Evolutionary conservation across 2,329 filamentous ascomycete species (phyloP).

Genomic region (Trichoderma arundinaceum): DNA sequence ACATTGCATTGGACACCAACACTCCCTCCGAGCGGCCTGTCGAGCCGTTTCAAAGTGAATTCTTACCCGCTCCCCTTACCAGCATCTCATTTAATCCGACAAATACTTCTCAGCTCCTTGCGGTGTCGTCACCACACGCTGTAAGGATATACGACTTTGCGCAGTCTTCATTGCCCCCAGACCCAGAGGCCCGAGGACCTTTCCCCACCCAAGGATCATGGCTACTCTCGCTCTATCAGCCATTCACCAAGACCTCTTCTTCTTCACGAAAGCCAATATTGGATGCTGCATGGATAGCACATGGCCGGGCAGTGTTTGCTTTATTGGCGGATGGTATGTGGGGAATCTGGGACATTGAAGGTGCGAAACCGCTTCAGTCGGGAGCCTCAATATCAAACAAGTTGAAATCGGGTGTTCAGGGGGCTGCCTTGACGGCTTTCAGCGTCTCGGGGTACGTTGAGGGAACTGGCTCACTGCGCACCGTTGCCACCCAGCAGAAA

Average conservation of each 20-base stretch:
- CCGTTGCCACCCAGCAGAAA: slow-evolving; percentile 44
- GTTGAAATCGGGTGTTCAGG: slow-evolving; percentile 58
- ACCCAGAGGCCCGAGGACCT: slow-evolving; percentile 56
- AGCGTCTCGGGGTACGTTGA: slow-evolving; percentile 65
- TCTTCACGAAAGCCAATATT: slow-evolving; percentile 63
- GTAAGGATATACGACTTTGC: slow-evolving; percentile 68
- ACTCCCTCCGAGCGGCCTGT: slow-evolving; percentile 40
- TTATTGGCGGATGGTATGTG: slow-evolving; percentile 68
- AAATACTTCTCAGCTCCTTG: slow-evolving; percentile 62
- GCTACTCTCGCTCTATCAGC: slow-evolving; percentile 66
- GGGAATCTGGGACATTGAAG: slow-evolving; percentile 71
- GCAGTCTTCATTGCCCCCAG: slow-evolving; percentile 56
- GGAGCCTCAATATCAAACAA: slow-evolving; percentile 55
- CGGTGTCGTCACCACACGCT: slow-evolving; percentile 60
- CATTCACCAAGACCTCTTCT: slow-evolving; percentile 56
- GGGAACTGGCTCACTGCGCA: slow-evolving; percentile 61
- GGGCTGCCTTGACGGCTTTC: slow-evolving; percentile 64
- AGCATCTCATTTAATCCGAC: slow-evolving; percentile 66
- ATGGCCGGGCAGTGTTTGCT: slow-evolving; percentile 63
- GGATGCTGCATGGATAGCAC: slow-evolving; percentile 66
- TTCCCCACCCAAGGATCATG: slow-evolving; percentile 66
- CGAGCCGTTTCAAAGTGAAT: slow-evolving; percentile 66
- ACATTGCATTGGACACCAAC: slow-evolving; percentile 56
- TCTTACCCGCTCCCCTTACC: slow-evolving; percentile 59
- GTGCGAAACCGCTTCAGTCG: slow-evolving; percentile 54